Base-by-base conservation (phyloP, 208 protist genomes). In the Leishmania braziliensis region DNA sequence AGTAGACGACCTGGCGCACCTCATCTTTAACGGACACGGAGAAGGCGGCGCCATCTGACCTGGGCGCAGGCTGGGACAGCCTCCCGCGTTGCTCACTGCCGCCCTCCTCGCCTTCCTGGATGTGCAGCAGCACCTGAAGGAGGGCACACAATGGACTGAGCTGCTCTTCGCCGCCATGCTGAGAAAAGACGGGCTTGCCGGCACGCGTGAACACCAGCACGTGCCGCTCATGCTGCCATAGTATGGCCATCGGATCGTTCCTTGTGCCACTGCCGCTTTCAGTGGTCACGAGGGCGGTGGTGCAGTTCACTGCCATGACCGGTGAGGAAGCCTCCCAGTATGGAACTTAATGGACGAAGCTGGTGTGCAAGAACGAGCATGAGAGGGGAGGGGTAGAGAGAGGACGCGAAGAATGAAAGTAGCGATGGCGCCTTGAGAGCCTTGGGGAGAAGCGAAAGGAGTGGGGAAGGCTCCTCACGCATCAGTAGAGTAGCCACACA, bases 181-280 rank as follows among this genome's bases (percentile, higher is more conserved):
- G 89, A 18, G 93, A 84, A 79, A 95, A 98, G 53, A 98, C 71
- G 39, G 95, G 95, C 81, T 95, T 96, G n/a, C 93, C 93, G 14
- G 95, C 89, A 46, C 91, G 92, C 1, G 93, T 97, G n/a, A 97
- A 85, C 72, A 97, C 84, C 81, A 98, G 96, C 0, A 98, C 79
- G 80, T 98, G 95, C 65, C 93, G 92, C 1, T 65, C 81, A 69
- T 94, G 87, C 46, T 82, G 74, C 50, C 65, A 70, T 14, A 96
- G 86, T 23, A 90, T 23, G 4, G 65, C 39, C 53, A 74, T 60
- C 18, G 71, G 72, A 60, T 82, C 77, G 4, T 43, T 29, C 14
- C 16, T 6, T 6, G 39, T 50, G 33, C 0, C 33, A 3, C 23
- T 56, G 56, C 9, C 39, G 39, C 29, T 29, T 5, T 5, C 33